phyloP scores from a whole-genome alignment of 371 early-diverging fungal genomes.

The Syncephalastrum racemosum region DNA sequence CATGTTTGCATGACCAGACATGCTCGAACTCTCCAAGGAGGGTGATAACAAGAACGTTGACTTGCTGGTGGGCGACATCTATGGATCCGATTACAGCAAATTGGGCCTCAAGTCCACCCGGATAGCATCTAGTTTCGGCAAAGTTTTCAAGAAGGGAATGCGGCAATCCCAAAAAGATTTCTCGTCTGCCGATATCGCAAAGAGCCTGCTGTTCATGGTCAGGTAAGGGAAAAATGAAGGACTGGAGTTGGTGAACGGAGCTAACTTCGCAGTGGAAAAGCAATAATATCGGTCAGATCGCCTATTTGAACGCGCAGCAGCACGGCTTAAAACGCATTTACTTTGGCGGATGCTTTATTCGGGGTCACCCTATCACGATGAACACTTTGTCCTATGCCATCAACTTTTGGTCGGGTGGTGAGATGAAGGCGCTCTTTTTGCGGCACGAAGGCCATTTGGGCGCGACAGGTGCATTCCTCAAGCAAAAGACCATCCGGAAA shows the following conservation, averaged over 20 bases:
- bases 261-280: constrained; percentile 38
- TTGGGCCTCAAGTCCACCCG: constrained; percentile 88
- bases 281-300: constrained; percentile 98
- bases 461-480: constrained; percentile 88
- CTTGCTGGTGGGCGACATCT: constrained; percentile 96
- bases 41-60: constrained; percentile 94
- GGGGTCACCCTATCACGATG: constrained; percentile 97
- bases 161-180: constrained; percentile 60
- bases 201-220: constrained; percentile 89
- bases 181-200: constrained; percentile 79
- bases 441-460: constrained; percentile 98
- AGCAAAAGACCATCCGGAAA: constrained; percentile 42
- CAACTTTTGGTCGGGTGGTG: constrained; percentile 95
- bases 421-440: constrained; percentile 91
- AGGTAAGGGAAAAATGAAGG: constrained; percentile 41
- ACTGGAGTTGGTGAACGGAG: not conserved
- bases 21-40: constrained; percentile 88
- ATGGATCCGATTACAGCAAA: constrained; percentile 85
- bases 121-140: constrained; percentile 95
- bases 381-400: constrained; percentile 95
- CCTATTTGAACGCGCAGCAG: constrained; percentile 91
- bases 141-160: constrained; percentile 85
- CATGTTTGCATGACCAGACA: constrained; percentile 54
- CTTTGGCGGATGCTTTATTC: constrained; percentile 96
- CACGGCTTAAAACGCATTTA: constrained; percentile 91